Evolutionary conservation across 2,329 filamentous ascomycete genomes (phyloP), one percentile per base, ranked within the genome.

Genomic region (Xylariales sp.): DNA sequence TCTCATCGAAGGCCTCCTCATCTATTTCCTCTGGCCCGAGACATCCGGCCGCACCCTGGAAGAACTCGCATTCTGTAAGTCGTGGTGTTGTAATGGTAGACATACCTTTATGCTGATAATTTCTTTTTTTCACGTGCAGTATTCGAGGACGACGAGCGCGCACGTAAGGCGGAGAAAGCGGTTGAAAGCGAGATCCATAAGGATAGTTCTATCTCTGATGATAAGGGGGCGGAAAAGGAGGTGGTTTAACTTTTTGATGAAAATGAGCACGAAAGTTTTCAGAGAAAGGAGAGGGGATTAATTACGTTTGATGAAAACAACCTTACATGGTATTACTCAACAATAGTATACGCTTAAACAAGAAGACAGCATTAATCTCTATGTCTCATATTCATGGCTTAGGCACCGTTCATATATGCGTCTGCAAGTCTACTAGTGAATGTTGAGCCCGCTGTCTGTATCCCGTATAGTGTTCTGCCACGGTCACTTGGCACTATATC

Each of bases 21-120:
- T 93, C 50, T 94, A 90, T 80, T 93, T 93, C 80, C 84, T 93
- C 71, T 94, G 93, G 78, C 91, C 91, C 10, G 91, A 94, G 79
- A 94, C 91, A 0, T 91, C 90, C 67, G 91, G 91, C 72, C 86
- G 93, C 64, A 88, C 90, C 67, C 82, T 94, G 45, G 91, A 94
- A 81, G 91, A 94, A 32, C 74, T 77, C 14, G 64, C 75, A 9
- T 76, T 77, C 74, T 50, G 75, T 77, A 76, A 65, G 69, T 62
- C 63, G 34, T 45, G n/a, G 30, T 23, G 34, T 5, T 12, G 6
- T 12, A 41, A 45, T 39, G 9, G 6, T 43, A 1, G 9, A 18
- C 28, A 3, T 6, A 10, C 6, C 1, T 46, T 46, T 10, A 30
- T 52, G 45, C 70, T 74, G 57, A 76, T 10, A 23, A 23, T 34